Evolutionary conservation across 164 flowering plant species (phyloP).

Genomic region (Piper betle): DNA sequence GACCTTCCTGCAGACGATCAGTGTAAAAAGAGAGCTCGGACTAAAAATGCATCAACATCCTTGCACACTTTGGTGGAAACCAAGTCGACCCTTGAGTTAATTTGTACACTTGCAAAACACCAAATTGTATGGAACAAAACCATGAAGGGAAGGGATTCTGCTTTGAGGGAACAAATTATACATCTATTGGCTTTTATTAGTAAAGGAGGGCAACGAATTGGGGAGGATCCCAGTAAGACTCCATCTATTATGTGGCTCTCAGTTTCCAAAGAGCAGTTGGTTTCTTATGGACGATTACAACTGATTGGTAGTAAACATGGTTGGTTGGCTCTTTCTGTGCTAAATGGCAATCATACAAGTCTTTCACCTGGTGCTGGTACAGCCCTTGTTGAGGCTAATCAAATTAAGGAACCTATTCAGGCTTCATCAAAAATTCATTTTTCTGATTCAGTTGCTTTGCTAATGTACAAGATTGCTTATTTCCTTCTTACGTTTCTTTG

Average conservation of each 20-base stretch:
- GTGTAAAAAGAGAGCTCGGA: constrained; percentile 66
- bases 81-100: constrained; percentile 60
- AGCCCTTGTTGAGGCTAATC: constrained; percentile 22
- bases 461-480: constrained; percentile 62
- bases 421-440: constrained; percentile 27
- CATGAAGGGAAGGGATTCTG: constrained; percentile 59
- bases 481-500: constrained; percentile 65
- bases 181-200: constrained; percentile 90
- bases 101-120: constrained; percentile 57
- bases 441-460: constrained; percentile 55
- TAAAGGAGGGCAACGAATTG: constrained; percentile 43
- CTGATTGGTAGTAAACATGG: constrained; percentile 57
- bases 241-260: constrained; percentile 58
- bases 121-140: constrained; percentile 56
- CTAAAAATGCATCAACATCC: constrained; percentile 43
- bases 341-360: constrained; percentile 28
- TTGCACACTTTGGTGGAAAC: constrained; percentile 52
- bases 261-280: constrained; percentile 49
- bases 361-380: constrained; percentile 21
- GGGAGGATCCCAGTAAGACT: constrained; percentile 35
- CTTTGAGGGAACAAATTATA: constrained; percentile 64
- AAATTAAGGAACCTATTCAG: constrained; percentile 12
- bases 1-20: constrained; percentile 52
- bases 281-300: constrained; percentile 38
- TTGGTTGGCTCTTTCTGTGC: constrained; percentile 71